These are phyloP conservation scores for Pilaira anomala DNA, from an alignment of 192 early-diverging fungal species.

Conservation along the genomic window DNA sequence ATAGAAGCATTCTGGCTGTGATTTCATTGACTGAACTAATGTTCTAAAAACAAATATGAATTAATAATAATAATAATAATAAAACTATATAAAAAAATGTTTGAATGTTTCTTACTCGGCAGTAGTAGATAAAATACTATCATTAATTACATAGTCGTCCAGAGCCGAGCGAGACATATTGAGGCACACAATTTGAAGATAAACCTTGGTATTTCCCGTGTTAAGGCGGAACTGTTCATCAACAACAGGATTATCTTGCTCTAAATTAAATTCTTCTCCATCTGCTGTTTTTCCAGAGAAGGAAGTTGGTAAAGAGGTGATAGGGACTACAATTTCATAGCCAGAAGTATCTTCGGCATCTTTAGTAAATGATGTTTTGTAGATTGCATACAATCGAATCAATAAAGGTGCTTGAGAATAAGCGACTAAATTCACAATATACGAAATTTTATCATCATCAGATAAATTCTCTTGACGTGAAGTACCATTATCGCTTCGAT, in stretches of 20 bases:
- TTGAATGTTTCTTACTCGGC: neutral
- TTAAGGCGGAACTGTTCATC: neutral
- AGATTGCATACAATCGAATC: constrained; percentile 60
- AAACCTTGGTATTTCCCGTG: neutral
- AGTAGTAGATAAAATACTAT: neutral
- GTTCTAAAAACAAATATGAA: constrained; percentile 13
- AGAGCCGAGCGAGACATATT: constrained; percentile 49
- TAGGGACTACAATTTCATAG: neutral
- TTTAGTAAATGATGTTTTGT: constrained; percentile 30
- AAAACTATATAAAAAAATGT: neutral
- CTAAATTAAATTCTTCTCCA: neutral
- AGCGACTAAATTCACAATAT: constrained; percentile 41
- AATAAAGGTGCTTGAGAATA: constrained; percentile 68
- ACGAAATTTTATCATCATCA: constrained; percentile 15
- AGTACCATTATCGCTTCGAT: constrained; percentile 25
- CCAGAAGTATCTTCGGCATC: neutral
- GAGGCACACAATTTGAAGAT: constrained; percentile 43
- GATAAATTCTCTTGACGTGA: constrained; percentile 1
- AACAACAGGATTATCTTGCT: neutral
- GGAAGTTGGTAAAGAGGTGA: neutral
- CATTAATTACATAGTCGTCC: constrained; percentile 15
- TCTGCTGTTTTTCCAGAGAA: neutral
- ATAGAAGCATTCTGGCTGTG: constrained; percentile 36
- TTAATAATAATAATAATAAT: neutral
- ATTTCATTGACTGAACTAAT: constrained; percentile 30